phyloP scores from a whole-genome alignment of 2,329 filamentous ascomycete genomes.

The Alternaria tenuissima region DNA sequence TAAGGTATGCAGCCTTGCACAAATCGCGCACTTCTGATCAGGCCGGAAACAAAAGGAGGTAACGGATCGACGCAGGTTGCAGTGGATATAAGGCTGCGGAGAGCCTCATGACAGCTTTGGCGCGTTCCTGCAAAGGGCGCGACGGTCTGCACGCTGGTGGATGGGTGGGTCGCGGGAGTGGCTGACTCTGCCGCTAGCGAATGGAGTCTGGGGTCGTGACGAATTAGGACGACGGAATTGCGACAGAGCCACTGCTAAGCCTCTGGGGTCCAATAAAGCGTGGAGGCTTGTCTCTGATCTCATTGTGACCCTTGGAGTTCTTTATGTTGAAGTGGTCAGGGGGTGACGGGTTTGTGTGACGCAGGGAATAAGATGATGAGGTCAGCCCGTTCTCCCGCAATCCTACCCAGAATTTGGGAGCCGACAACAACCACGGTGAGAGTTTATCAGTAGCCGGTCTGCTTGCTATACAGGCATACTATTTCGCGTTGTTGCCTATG shows the following conservation, averaged over 20 bases:
- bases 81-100: constrained; percentile 36
- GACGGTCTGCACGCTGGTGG: constrained; percentile 18
- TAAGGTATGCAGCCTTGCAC: constrained; percentile 12
- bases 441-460: not conserved
- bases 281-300: constrained; percentile 10
- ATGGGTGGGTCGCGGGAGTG: constrained; percentile 37
- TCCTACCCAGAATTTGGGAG: constrained; percentile 9
- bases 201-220: constrained; percentile 5
- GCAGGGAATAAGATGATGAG: constrained; percentile 33
- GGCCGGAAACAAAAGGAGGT: constrained; percentile 11
- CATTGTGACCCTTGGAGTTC: constrained; percentile 7
- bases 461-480: not conserved
- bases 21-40: constrained; percentile 15
- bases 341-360: constrained; percentile 14
- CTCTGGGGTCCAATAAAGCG: constrained; percentile 15
- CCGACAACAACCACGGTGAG: not conserved
- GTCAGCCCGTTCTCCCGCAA: constrained; percentile 32
- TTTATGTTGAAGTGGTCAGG: constrained; percentile 10
- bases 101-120: constrained; percentile 36
- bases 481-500: not conserved
- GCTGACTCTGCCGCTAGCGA: constrained; percentile 28
- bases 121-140: constrained; percentile 18
- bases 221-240: constrained; percentile 2
- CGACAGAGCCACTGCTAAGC: constrained; percentile 24
- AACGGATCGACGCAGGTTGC: constrained; percentile 26